Evolutionary conservation across 2,329 filamentous ascomycete genomes (phyloP).

Genomic region (Diplocarpon mali): DNA sequence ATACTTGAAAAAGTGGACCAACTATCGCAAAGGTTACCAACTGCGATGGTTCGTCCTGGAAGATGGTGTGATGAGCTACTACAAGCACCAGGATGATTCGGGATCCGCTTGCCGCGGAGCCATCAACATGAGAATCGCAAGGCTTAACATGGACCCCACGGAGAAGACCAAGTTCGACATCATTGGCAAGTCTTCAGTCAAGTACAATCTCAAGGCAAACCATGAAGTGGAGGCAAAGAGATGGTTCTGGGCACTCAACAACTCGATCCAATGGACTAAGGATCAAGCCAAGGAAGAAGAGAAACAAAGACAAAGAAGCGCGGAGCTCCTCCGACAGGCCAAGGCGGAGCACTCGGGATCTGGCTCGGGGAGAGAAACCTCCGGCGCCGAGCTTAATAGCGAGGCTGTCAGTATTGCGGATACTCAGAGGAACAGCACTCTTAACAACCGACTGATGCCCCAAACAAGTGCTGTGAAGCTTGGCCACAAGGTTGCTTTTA

Average conservation of each 20-base stretch:
- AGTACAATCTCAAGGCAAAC: slow-evolving; percentile 95
- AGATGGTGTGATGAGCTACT: slow-evolving; percentile 95
- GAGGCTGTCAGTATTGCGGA: slow-evolving; percentile 20
- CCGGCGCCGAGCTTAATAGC: slow-evolving; percentile 14
- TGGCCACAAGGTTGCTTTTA: slow-evolving; percentile 23
- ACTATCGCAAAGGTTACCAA: slow-evolving; percentile 96
- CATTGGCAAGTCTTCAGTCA: slow-evolving; percentile 94
- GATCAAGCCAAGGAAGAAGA: slow-evolving; percentile 92
- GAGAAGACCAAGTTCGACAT: slow-evolving; percentile 98
- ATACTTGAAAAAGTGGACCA: slow-evolving; percentile 98
- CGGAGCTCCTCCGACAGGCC: slow-evolving; percentile 65
- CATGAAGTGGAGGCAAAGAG: slow-evolving; percentile 96
- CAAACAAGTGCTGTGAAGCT: slow-evolving; percentile 20
- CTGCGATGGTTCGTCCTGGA: slow-evolving; percentile 95
- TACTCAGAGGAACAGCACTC: slow-evolving; percentile 36
- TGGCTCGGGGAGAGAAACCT: slow-evolving; percentile 16
- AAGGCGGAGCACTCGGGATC: slow-evolving; percentile 59
- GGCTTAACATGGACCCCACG: slow-evolving; percentile 88
- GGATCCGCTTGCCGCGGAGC: slow-evolving; percentile 92
- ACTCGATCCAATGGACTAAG: slow-evolving; percentile 96
- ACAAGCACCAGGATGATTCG: slow-evolving; percentile 97
- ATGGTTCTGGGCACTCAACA: slow-evolving; percentile 99
- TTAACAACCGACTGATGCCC: slow-evolving; percentile 24
- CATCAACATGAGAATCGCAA: slow-evolving; percentile 97
- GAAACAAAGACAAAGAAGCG: slow-evolving; percentile 60